Conservation (phyloP, 441 rosid genomes). For the Brassica hybrid region DNA sequence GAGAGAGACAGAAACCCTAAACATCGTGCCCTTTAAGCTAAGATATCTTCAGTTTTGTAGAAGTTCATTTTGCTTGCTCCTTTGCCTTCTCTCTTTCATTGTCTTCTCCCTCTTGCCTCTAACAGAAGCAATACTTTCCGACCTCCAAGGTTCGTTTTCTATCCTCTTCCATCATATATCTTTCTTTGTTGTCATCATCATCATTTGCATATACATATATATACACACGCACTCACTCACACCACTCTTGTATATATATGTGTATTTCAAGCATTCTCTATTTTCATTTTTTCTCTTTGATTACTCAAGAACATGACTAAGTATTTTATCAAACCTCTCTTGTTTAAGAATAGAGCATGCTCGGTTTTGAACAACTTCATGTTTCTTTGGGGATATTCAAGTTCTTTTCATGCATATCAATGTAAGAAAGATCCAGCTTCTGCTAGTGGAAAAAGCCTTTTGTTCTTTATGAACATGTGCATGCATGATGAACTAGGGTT, state of each 20-base stretch:
- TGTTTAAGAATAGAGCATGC: constrained; percentile 17
- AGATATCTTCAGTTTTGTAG: constrained; percentile 47
- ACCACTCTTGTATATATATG: not conserved
- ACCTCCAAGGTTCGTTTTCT: constrained; percentile 51
- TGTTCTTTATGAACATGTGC: constrained; percentile 25
- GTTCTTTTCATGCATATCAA: not conserved
- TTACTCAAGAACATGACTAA: constrained; percentile 38
- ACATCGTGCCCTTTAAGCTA: constrained; percentile 70
- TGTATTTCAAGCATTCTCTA: constrained; percentile 26
- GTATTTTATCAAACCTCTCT: constrained; percentile 13
- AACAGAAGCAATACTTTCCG: constrained; percentile 43
- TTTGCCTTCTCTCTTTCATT: constrained; percentile 31
- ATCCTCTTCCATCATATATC: constrained; percentile 32
- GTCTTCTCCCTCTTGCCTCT: constrained; percentile 45
- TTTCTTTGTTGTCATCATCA: constrained; percentile 37
- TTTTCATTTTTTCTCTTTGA: constrained; percentile 33
- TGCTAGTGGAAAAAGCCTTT: constrained; percentile 6
- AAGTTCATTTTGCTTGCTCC: constrained; percentile 35
- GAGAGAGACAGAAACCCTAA: constrained; percentile 40
- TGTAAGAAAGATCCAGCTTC: constrained; percentile 28
- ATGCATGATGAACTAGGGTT: constrained; percentile 38
- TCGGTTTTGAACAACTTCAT: constrained; percentile 13
- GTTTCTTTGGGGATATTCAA: constrained; percentile 20
- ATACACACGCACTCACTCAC: constrained; percentile 13
- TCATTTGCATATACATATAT: constrained; percentile 27